A percentile compares a stretch with the other conserved stretches of the same genome.
Evolutionary conservation across 2,329 filamentous ascomycete genomes (phyloP).

Genomic region (Fusarium phyllophilum): DNA sequence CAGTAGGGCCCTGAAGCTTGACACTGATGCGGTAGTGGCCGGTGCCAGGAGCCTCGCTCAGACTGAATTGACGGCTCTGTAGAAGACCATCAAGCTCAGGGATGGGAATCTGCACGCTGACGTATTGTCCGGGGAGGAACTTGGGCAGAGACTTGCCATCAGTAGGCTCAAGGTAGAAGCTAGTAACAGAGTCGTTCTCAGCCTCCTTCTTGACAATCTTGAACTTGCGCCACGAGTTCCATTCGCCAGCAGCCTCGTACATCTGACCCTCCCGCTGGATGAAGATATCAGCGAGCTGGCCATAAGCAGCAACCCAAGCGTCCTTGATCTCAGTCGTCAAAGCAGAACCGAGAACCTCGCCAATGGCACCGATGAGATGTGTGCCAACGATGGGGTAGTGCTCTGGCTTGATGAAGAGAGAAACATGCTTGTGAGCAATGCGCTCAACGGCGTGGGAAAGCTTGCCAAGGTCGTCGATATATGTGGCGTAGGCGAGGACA

Average conservation of each 20-base stretch:
- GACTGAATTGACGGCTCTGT: conserved; percentile 80
- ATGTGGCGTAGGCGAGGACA: conserved; percentile 76
- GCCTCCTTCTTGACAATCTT: conserved; percentile 67
- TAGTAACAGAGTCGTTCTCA: conserved; percentile 70
- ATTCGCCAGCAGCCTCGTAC: conserved; percentile 61
- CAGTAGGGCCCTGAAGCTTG: conserved; percentile 67
- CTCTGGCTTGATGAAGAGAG: conserved; percentile 73
- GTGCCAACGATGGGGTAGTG: conserved; percentile 78
- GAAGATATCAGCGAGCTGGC: conserved; percentile 75
- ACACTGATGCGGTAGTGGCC: conserved; percentile 78
- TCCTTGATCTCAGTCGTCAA: conserved; percentile 73
- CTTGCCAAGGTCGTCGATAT: conserved; percentile 75
- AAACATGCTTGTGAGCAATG: conserved; percentile 81
- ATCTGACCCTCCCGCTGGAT: conserved; percentile 71
- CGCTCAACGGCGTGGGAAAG: conserved; percentile 68
- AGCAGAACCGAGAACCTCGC: conserved; percentile 72
- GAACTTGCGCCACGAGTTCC: conserved; percentile 63
- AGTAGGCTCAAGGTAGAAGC: conserved; percentile 73
- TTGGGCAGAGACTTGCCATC: conserved; percentile 66
- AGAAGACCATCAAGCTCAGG: conserved; percentile 66
- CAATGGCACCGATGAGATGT: conserved; percentile 74
- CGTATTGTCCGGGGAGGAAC: conserved; percentile 78
- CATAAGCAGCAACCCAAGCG: conserved; percentile 79
- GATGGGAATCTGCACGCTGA: conserved; percentile 71
- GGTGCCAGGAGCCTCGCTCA: conserved; percentile 69